Evolutionary conservation across 1,139 yeast genomes (phyloP).

Genomic region (Saccharomyces hybrid): DNA sequence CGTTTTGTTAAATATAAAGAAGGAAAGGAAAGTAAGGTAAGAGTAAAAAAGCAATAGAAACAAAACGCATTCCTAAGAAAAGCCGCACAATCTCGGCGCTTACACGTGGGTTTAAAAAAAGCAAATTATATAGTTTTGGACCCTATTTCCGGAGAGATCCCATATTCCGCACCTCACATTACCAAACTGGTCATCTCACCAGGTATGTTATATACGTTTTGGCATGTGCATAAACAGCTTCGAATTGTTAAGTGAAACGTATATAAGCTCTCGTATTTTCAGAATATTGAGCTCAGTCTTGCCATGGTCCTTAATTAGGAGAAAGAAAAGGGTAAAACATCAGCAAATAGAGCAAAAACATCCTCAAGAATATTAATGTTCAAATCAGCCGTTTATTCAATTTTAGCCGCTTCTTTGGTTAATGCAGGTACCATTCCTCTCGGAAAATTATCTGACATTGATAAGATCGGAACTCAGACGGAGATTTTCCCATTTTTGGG

Average conservation of each 20-base stretch:
- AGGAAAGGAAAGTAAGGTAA: neutral
- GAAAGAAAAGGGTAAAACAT: neutral
- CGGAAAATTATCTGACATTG: constrained; percentile 4
- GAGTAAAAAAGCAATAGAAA: neutral
- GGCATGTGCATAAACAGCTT: neutral
- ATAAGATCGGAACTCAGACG: constrained; percentile 16
- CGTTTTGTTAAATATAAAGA: neutral
- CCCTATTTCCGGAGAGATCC: neutral
- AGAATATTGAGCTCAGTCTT: neutral
- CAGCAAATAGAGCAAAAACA: neutral
- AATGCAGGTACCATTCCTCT: constrained; percentile 6
- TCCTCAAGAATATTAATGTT: neutral
- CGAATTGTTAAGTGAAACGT: neutral
- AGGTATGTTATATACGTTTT: neutral
- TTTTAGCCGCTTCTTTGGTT: constrained; percentile 8
- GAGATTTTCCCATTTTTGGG: constrained; percentile 14
- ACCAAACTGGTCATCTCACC: neutral
- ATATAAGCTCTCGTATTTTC: neutral
- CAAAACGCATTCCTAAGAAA: neutral
- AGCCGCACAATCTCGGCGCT: neutral
- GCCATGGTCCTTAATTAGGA: neutral
- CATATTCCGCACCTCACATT: neutral
- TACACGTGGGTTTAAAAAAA: neutral
- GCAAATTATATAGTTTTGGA: neutral
- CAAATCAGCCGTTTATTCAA: neutral